Base-by-base conservation (phyloP, 768 basidiomycete genomes). In the Panellus pusillus region DNA sequence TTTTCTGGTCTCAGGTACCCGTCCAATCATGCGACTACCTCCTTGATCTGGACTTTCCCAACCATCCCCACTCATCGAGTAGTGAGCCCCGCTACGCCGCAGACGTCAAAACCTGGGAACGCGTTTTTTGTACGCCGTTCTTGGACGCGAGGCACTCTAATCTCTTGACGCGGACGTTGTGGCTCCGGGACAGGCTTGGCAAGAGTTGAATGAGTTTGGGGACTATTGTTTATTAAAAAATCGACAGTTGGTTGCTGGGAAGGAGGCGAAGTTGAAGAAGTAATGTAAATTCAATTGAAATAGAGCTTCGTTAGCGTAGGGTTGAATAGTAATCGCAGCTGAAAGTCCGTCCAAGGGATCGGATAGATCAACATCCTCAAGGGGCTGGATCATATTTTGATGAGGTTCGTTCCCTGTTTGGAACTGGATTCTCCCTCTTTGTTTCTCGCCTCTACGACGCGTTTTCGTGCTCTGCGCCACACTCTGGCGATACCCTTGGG, bases 141-240 rank as follows among this genome's bases (percentile, higher is more conserved):
- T 77, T 99, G 51, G 95, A 99, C 67, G 80, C 84, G 7, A 74
- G 76, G 20, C 80, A 88, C 64, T 94, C 94, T 1, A 74, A 81
- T 31, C 67, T 83, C 48, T 70, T 92, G 57, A 87, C 89, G 38
- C 78, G 96, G 47, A 79, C 83, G 24, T 75, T 98, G 53, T 96
- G 89, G 86, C 66, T 90, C 37, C 95, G 7, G 82, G 85, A 12
- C 67, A 76, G 42, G 70, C 70, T 54, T 91, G 92, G 86, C 81
- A 86, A 58, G 71, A 69, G 20, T 70, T 70, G 59, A 92, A 96
- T 65, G 78, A 79, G 53, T 97, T 80, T 68, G 96, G 96, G 1
- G 92, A 98, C 63, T 97, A 93, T 67, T 97, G 95, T 68, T 66
- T 99, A 57, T 74, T 99, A 56, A 83, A 78, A 68, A 87, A 92